Evolutionary conservation across 176 grass and related monocot genomes (phyloP).

Genomic region (Typha latifolia): DNA sequence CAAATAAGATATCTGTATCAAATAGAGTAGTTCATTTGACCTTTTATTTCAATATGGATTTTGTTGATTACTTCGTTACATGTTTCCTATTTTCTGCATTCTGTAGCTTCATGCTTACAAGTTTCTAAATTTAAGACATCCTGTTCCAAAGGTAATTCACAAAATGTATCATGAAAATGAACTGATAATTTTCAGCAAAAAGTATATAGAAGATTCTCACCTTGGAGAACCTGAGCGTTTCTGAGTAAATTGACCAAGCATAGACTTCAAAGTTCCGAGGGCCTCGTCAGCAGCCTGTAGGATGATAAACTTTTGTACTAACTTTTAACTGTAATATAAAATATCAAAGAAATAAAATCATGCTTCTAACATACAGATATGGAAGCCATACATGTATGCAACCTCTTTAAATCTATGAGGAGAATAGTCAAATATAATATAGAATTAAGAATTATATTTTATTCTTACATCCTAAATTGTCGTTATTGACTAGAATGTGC

Average conservation of each 20-base stretch:
- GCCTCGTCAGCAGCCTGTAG: conserved; percentile 71
- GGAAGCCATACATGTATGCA: neutral
- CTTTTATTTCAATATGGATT: too few species aligned
- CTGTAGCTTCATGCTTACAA: neutral
- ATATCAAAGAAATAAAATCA: neutral
- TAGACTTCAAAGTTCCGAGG: conserved; percentile 52
- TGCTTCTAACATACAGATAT: neutral
- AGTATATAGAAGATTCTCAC: conserved; percentile 29
- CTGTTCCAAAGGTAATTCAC: neutral
- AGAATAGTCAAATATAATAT: neutral
- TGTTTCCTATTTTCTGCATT: too few species aligned
- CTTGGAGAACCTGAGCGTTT: conserved; percentile 50
- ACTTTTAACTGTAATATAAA: neutral
- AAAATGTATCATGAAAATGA: neutral
- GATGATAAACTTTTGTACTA: conserved; percentile 6
- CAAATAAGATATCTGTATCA: too few species aligned
- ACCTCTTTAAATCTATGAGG: neutral
- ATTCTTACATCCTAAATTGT: too few species aligned
- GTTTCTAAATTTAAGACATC: neutral
- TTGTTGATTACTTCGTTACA: too few species aligned
- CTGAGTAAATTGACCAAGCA: conserved; percentile 47
- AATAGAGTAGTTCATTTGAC: too few species aligned
- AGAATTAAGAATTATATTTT: neutral
- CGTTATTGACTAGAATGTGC: too few species aligned
- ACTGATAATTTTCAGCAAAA: neutral